Evolutionary conservation across 2,329 filamentous ascomycete species (phyloP).

Genomic region (Colletotrichum sp.): DNA sequence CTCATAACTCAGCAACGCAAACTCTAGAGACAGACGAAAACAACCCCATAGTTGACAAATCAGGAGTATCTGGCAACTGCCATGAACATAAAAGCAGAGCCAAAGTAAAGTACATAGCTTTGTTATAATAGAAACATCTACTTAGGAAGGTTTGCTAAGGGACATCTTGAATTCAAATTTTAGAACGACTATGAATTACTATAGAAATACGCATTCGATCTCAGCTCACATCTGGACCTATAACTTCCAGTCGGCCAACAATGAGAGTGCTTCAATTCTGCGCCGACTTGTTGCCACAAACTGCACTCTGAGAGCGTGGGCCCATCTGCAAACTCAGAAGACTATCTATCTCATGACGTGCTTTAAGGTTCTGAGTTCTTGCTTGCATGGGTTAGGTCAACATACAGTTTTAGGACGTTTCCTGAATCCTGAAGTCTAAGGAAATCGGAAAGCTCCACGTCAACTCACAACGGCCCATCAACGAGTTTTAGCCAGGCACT

Average conservation of each 20-base stretch:
- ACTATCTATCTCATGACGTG: not conserved
- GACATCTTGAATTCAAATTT: fast-evolving
- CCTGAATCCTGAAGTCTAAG: not conserved
- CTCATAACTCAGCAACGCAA: not conserved
- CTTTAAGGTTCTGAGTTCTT: not conserved
- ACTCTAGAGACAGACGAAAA: not conserved
- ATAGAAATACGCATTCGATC: not conserved
- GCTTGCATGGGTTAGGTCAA: not conserved
- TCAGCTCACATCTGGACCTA: not conserved
- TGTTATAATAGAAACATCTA: fast-evolving
- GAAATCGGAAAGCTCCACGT: not conserved
- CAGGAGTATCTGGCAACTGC: not conserved
- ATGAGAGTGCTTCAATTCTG: not conserved
- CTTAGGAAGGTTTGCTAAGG: not conserved
- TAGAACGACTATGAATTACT: not conserved
- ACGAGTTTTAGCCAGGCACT: not conserved
- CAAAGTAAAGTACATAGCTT: not conserved
- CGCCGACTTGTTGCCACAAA: not conserved
- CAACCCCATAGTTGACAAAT: not conserved
- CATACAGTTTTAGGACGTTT: not conserved
- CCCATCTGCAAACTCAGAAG: not conserved
- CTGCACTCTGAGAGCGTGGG: not conserved
- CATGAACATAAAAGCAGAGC: not conserved
- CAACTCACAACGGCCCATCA: not conserved
- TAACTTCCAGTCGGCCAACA: not conserved